phyloP scores from a whole-genome alignment of 352 stramenopile species.

The Phytopythium boreale region DNA sequence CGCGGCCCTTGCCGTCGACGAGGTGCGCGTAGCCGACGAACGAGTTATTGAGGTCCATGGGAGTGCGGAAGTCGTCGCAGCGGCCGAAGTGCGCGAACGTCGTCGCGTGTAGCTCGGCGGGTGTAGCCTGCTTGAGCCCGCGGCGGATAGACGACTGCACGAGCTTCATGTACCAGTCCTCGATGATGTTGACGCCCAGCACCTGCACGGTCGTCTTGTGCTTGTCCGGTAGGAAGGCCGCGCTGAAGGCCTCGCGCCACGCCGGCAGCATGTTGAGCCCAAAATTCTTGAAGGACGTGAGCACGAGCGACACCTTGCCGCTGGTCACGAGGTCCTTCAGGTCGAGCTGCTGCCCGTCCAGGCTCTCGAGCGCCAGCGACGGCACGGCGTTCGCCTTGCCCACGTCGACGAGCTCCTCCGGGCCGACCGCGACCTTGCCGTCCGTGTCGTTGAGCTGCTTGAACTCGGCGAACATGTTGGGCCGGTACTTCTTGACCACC shows the following conservation, averaged over 20 bases:
- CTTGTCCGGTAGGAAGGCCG: conserved; percentile 29
- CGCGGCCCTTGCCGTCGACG: conserved; percentile 73
- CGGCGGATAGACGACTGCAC: conserved; percentile 64
- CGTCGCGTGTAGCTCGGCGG: conserved; percentile 37
- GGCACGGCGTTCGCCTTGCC: conserved; percentile 53
- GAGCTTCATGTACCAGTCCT: conserved; percentile 89
- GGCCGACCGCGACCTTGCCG: conserved; percentile 64
- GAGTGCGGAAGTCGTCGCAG: conserved; percentile 78
- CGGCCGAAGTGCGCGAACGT: conserved; percentile 75
- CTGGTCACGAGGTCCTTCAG: conserved; percentile 47
- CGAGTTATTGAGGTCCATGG: conserved; percentile 80
- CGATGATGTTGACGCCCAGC: conserved; percentile 79
- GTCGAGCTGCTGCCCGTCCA: conserved; percentile 44
- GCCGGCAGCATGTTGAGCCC: conserved; percentile 76
- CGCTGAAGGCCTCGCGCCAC: conserved; percentile 66
- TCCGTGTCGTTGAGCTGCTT: conserved; percentile 88
- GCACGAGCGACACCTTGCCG: conserved; percentile 63
- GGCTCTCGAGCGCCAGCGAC: conserved; percentile 47
- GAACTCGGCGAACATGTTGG: conserved; percentile 88
- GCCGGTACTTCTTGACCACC: conserved; percentile 81
- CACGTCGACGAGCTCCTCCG: conserved; percentile 51
- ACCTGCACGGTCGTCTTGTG: conserved; percentile 38
- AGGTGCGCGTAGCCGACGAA: conserved; percentile 86
- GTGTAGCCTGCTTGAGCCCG: conserved; percentile 54
- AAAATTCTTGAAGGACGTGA: conserved; percentile 88